Percentiles rank a stretch among this genome's conserved stretches.
phyloP scores from a whole-genome alignment of 1,139 yeast genomes.

The Spathaspora sp. region DNA sequence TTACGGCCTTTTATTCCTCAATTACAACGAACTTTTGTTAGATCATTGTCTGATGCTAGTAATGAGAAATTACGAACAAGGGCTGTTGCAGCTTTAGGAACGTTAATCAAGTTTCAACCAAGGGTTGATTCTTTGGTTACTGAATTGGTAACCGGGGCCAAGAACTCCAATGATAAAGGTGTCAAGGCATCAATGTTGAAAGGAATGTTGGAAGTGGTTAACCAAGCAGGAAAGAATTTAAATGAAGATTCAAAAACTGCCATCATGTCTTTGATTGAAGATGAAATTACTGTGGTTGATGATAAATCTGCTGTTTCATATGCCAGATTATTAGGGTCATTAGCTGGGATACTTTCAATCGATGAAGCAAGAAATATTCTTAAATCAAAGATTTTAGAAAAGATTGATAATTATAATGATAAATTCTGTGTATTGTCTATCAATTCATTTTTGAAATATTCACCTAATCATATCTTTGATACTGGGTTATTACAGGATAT shows the following conservation, averaged over 20 bases:
- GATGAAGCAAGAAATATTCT: constrained; percentile 68
- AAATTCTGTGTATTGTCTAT: constrained; percentile 70
- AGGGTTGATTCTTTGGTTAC: constrained; percentile 90
- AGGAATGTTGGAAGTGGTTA: constrained; percentile 82
- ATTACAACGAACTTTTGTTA: constrained; percentile 93
- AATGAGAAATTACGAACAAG: constrained; percentile 74
- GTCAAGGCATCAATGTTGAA: constrained; percentile 83
- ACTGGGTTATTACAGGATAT: constrained; percentile 49
- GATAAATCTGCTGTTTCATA: constrained; percentile 67
- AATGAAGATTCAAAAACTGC: constrained; percentile 70
- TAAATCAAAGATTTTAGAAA: constrained; percentile 56
- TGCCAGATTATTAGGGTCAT: constrained; percentile 76
- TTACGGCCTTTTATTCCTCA: constrained; percentile 96
- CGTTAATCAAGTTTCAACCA: constrained; percentile 85
- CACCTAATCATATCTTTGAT: constrained; percentile 60
- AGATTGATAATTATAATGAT: constrained; percentile 35
- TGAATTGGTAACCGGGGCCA: constrained; percentile 78
- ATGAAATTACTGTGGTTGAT: constrained; percentile 54
- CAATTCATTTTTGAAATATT: constrained; percentile 78
- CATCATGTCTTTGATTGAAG: constrained; percentile 74
- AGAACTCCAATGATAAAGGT: constrained; percentile 53
- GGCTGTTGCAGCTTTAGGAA: constrained; percentile 90
- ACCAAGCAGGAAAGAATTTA: constrained; percentile 75
- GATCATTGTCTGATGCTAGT: constrained; percentile 76
- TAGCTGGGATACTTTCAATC: constrained; percentile 62